Base-by-base conservation (phyloP, 371 early-diverging fungal species). In the Mortierella sp. region DNA sequence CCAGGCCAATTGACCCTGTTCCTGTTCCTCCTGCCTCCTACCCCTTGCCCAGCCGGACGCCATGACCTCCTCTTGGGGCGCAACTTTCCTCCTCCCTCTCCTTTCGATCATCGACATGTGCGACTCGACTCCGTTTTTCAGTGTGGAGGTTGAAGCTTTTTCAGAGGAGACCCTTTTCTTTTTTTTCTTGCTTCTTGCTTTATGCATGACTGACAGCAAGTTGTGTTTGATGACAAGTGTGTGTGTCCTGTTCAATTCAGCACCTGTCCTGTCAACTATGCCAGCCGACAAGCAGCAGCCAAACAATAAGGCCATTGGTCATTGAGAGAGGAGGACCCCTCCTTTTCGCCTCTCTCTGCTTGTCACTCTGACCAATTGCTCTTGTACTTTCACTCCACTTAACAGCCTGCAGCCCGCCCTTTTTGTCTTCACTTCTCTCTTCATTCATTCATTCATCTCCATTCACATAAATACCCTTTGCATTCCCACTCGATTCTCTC, bases 111-210 rank as follows among this genome's bases (percentile, higher is more conserved):
- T 61, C 34, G 31, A 31, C 61, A 34, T 21, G 59, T 16, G 31
- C 21, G 64, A 10, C 37, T 37, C 24, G 24, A 19, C 64, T 64
- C 64, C 64, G 37, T 34, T 61, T 64, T 61, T 61, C 31, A 5
- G 28, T 64, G 64, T 64, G 64, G 64, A 37, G 64, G 64, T 21
- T 64, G 64, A 37, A 64, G 64, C 34, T 64, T 64, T 59, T 61
- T 57, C 43, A 40, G 43, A 40, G 43, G 43, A 40, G 43, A 40
- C 43, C 43, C 43, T 31, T 31, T 59, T 31, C 31, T 16, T 31
- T 59, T 59, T 26, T 26, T n/a, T 10, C 59, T 31, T 8, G 3
- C 14, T 1, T 3, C 37, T 8, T 10, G 28, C 8, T 5, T 1
- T 44, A 16, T 26, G 69, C 46, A 44, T 69, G 69, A 69, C 69